Base-by-base conservation (phyloP, 164 flowering plant genomes). In the Liquidambar formosana region DNA sequence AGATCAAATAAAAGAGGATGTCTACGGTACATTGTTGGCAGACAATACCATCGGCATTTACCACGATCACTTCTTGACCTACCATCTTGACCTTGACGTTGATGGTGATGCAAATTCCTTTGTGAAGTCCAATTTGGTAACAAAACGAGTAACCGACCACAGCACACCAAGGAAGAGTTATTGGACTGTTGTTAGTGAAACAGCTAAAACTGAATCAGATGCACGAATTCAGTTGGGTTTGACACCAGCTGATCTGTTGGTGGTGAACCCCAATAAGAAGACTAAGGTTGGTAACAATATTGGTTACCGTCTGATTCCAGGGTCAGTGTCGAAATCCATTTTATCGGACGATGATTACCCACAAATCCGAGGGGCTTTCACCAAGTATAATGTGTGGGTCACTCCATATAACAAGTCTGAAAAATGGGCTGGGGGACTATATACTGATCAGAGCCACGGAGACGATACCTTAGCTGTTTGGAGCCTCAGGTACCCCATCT, bases 321-420 rank as follows among this genome's bases (percentile, higher is more conserved):
- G 78, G 0, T 2, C 77, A 4, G 15, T 48, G 45, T 57, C 77
- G 1, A 27, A 38, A 6, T 63, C 83, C 0, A 79, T 83, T 57
- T 54, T 85, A 0, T 51, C 65, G 0, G 76, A 75, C 5, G 85
- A 84, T 56, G 89, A 84, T 53, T 79, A 72, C 22, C 83, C 81
- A 1, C 85, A 84, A 51, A 75, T 75, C 8, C 76, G 87, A 4
- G 83, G 66, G 1, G 77, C 82, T 8, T 84, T 70, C 61, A 82
- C 76, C 0, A 81, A 83, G 45, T 71, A 78, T 21, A 58, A 76
- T 22, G 41, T 85, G 1, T 82, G 84, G 85, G 84, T 82, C 2
- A 85, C 91, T 4, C 80, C 88, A 0, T 82, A 85, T 66, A 81
- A 84, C 61, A 65, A 68, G 73, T 76, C 83, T 3, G 85, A 85